A percentile compares a stretch with the other conserved stretches of the same genome.
Evolutionary conservation across 176 grass and related monocot genomes (phyloP).

Genomic region (Zea mays): Zm-B73-REFERENCE-NAM-5.0 NC_050105.1:130816501-130817000

Average conservation of each 20-base stretch:
- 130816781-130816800: slow-evolving; percentile 12
- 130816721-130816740: slow-evolving; percentile 33
- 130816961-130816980: not conserved
- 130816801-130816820: not conserved
- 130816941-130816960: slow-evolving; percentile 47
- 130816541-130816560: slow-evolving; percentile 47
- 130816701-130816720: slow-evolving; percentile 25
- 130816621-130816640: slow-evolving; percentile 12
- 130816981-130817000: slow-evolving; percentile 33
- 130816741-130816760: slow-evolving; percentile 33
- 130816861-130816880: slow-evolving; percentile 25
- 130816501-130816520: slow-evolving; percentile 39
- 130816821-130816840: slow-evolving; percentile 34
- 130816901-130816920: not conserved
- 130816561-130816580: slow-evolving; percentile 52
- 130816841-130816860: slow-evolving; percentile 44
- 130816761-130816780: slow-evolving; percentile 41
- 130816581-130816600: slow-evolving; percentile 48
- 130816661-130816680: slow-evolving; percentile 18
- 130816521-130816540: slow-evolving; percentile 51
- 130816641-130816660: slow-evolving; percentile 12
- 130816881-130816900: not conserved
- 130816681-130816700: slow-evolving; percentile 18
- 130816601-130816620: slow-evolving; percentile 34
- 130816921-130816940: slow-evolving; percentile 22